Conservation (phyloP, 345 rosid genomes). For the Pugionium cornutum region DNA sequence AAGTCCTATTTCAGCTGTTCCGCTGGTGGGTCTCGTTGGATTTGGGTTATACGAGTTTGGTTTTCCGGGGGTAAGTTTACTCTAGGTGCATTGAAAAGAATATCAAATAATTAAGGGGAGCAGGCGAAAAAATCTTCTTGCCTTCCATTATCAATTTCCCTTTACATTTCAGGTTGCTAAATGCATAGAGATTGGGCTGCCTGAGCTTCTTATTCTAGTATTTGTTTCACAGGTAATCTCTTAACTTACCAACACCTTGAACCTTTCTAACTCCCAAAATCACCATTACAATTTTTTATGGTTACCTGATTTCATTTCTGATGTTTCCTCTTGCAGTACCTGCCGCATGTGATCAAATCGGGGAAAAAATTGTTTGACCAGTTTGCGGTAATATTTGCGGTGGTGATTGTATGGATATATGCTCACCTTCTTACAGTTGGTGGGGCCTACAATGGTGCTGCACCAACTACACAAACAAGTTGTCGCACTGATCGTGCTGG, state of each 20-base stretch:
- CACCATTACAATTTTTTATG: no score
- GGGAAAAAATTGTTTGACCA: slow-evolving; percentile 68
- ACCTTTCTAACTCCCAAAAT: background rate
- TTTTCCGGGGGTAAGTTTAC: slow-evolving; percentile 81
- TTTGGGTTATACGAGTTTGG: slow-evolving; percentile 96
- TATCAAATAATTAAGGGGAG: background rate
- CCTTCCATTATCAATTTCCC: slow-evolving; percentile 17
- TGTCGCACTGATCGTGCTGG: slow-evolving; percentile 98
- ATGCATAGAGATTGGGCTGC: slow-evolving; percentile 82
- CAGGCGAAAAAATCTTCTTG: slow-evolving; percentile 22
- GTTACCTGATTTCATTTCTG: slow-evolving; percentile 14
- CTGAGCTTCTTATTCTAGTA: slow-evolving; percentile 73
- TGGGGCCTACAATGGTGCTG: slow-evolving; percentile 81
- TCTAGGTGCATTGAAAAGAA: slow-evolving; percentile 18
- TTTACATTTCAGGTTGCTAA: slow-evolving; percentile 74
- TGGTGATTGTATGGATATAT: slow-evolving; percentile 87
- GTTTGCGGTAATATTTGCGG: slow-evolving; percentile 78
- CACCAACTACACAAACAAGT: slow-evolving; percentile 73
- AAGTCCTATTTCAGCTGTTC: slow-evolving; percentile 91
- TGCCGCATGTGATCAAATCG: slow-evolving; percentile 70
- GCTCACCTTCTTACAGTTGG: slow-evolving; percentile 94
- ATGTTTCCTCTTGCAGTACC: slow-evolving; percentile 60
- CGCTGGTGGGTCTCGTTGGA: slow-evolving; percentile 88
- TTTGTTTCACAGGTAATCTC: slow-evolving; percentile 77
- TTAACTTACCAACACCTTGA: background rate